A percentile compares a stretch with the other conserved stretches of the same genome.
phyloP scores from a whole-genome alignment of 2,329 filamentous ascomycete species.

The Exophiala sp. region DNA sequence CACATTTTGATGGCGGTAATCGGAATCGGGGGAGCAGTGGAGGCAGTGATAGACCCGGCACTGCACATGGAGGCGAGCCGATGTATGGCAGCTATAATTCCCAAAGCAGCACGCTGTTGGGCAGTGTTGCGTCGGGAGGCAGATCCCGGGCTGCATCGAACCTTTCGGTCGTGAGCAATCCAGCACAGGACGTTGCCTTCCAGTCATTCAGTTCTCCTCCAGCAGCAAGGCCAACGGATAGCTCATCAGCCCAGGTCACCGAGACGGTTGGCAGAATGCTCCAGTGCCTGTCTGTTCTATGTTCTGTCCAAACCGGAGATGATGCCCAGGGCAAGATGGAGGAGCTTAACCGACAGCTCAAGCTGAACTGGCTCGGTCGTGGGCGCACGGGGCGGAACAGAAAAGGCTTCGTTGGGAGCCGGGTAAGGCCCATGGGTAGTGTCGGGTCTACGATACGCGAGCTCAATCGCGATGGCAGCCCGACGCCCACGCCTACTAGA shows the following conservation, averaged over 20 bases:
- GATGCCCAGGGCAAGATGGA: slow-evolving; percentile 72
- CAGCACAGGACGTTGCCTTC: slow-evolving; percentile 39
- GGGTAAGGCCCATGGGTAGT: slow-evolving; percentile 33
- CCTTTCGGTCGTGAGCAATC: slow-evolving; percentile 52
- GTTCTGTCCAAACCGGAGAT: slow-evolving; percentile 66
- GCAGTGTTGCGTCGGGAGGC: slow-evolving; percentile 53
- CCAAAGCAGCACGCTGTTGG: slow-evolving; percentile 72
- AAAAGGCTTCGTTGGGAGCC: slow-evolving; percentile 76
- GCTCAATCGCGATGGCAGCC: slow-evolving; percentile 28
- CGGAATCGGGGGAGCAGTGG: slow-evolving; percentile 26
- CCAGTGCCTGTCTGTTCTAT: slow-evolving; percentile 89
- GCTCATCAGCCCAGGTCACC: slow-evolving; percentile 67
- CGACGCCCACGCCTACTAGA: slow-evolving; percentile 30
- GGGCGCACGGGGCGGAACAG: slow-evolving; percentile 84
- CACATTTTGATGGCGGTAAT: slow-evolving; percentile 35
- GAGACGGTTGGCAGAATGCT: slow-evolving; percentile 94
- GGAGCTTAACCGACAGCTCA: slow-evolving; percentile 76
- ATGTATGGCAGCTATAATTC: slow-evolving; percentile 73
- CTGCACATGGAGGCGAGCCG: slow-evolving; percentile 64
- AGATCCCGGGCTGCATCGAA: slow-evolving; percentile 82
- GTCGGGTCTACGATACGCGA: slow-evolving; percentile 20
- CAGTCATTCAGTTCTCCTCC: slow-evolving; percentile 39
- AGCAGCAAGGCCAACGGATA: slow-evolving; percentile 34
- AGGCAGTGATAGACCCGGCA: slow-evolving; percentile 58
- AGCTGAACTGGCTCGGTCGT: slow-evolving; percentile 92